phyloP scores from a whole-genome alignment of 129 eudicot genomes.

The Chrysanthemum lavandulifolium region DNA sequence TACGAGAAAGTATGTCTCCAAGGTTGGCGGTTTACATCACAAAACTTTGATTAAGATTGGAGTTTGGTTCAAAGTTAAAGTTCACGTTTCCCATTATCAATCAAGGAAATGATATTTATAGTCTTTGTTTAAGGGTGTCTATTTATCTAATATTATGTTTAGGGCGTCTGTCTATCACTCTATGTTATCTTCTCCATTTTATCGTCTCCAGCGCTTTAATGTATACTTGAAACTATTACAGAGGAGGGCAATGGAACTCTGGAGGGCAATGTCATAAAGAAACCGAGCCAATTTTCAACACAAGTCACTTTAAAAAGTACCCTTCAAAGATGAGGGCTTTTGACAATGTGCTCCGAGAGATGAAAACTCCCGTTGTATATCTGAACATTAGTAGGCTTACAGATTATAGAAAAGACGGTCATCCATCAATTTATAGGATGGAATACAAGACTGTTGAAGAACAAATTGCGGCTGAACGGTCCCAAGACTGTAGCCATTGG shows the following conservation, averaged over 20 bases:
- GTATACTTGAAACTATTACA: constrained; percentile 35
- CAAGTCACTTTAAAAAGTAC: constrained; percentile 55
- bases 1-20: background rate
- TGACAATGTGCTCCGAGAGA: constrained; percentile 53
- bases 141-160: too few relatives aligned
- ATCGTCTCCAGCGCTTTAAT: background rate
- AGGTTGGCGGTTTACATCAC: constrained; percentile 10
- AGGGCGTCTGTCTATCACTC: too few relatives aligned
- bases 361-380: constrained; percentile 71
- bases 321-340: constrained; percentile 82
- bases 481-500: constrained; percentile 98
- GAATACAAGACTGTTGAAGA: constrained; percentile 51
- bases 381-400: constrained; percentile 81
- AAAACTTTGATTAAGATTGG: background rate
- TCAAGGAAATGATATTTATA: too few relatives aligned
- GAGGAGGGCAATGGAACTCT: constrained; percentile 93
- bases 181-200: too few relatives aligned
- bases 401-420: constrained; percentile 90
- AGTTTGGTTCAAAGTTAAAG: background rate
- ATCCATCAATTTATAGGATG: constrained; percentile 81
- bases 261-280: constrained; percentile 95
- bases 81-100: too few relatives aligned
- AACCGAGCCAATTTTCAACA: constrained; percentile 73
- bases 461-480: constrained; percentile 43
- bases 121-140: too few relatives aligned